Base-by-base conservation (phyloP, 1,284 basidiomycete genomes). In the Pascua guehoae region DNA sequence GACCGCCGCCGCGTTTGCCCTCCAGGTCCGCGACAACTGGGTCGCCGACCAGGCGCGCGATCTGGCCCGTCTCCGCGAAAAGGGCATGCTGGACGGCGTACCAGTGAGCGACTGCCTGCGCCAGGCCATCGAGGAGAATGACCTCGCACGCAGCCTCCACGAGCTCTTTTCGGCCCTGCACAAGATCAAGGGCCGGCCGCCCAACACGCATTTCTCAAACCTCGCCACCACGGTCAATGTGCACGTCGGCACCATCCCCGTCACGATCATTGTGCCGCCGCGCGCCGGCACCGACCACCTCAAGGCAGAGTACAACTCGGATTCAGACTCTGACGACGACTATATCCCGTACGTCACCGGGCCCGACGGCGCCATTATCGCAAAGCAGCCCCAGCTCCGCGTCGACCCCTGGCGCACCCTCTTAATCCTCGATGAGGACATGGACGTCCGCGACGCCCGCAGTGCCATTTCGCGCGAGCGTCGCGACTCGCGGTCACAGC, bases 371-470 rank as follows among this genome's bases (percentile, higher is more conserved):
- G 45, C 56, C 18, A 42, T 62, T 9, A 38, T 60, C 1, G 47
- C 49, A 2, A 55, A 54, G 40, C 55, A 58, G 42, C 54, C 63
- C 41, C 66, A 69, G 14, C 48, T 71, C 8, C 42, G 72, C 56
- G 61, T 97, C 11, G 82, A 86, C n/a, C 93, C 94, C 4, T 97
- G 94, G 94, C 93, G 95, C 73, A 89, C 90, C 37, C 74, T 97
- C 16, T 77, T 97, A 7, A 81, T 92, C 18, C 74, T 96, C 2
- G 66, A 74, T 4, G 69, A 71, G 17, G 65, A 69, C 32, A 52
- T 51, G 14, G 24, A 12, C 24, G 50, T 44, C 17, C 41, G 41
- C 4, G 12, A 24, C 38, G n/a, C 17, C 44, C 14, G 47, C 46
- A 46, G 17, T 49, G 56, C 24, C 38, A 49, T 41, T 42, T 3